Evolutionary conservation across 371 early-diverging fungal species (phyloP), one percentile per base, ranked within the genome.

Genomic region (Saksenaea oblongispora): DNA sequence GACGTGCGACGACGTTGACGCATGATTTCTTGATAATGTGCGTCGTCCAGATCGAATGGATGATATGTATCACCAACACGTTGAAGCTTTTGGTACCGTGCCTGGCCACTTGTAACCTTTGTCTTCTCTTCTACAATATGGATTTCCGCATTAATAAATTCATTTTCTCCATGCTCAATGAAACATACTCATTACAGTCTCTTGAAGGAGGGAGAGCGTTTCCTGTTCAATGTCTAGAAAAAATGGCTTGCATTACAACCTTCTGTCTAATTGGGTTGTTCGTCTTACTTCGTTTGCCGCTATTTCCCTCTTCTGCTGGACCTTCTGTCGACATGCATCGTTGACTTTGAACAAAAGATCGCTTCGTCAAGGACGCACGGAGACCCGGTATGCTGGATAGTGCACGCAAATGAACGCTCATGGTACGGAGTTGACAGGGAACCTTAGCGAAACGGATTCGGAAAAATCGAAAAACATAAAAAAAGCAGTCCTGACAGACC

Each of bases 31-130:
- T 79, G 74, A 62, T 82, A 78, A 24, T 67, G 73, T 31, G 71
- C 66, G 59, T 84, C 80, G 69, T 84, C 78, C 57, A 87, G 71
- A 41, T 84, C 84, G 42, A 75, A 62, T 35, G 87, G 85, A 58
- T 80, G 81, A 53, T 87, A 87, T 15, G 67, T 73, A 58, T 84
- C 73, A 28, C 78, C 78, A 61, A 68, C 70, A 56, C 59, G 69
- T 41, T 76, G 76, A 26, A 72, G 61, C 60, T 78, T 78, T 56
- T 76, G 76, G 34, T 73, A 75, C 34, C 75, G 73, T 66, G 54
- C 65, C 41, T 66, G 66, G 36, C 71, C 75, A 31, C 63, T 26
- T 24, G 61, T 31, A 47, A 68, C 42, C 58, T 64, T 76, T 34
- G 41, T 28, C 54, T 63, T 76, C 14, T 80, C 73, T 63, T 72